These are phyloP conservation scores for Suillus lakei DNA, from an alignment of 768 basidiomycete species.

Conservation along the genomic window DNA sequence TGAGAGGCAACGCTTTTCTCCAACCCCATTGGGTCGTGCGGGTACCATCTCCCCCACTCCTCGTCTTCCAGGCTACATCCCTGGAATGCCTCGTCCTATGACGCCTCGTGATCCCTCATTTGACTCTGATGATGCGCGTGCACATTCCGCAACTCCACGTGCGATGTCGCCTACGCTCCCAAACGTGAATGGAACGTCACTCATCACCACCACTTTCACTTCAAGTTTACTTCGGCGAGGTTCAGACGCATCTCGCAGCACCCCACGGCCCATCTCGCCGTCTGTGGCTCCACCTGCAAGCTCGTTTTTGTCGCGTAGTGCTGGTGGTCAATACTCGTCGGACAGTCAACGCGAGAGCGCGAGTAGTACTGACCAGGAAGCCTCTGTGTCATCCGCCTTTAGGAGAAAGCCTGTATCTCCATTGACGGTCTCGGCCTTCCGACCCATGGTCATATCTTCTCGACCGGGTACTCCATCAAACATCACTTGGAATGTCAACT, in stretches of 20 bases:
- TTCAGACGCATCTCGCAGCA: slow-evolving; percentile 59
- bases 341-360: slow-evolving; percentile 47
- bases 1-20: slow-evolving; percentile 60
- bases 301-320: slow-evolving; percentile 59
- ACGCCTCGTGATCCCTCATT: slow-evolving; percentile 74
- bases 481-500: slow-evolving; percentile 65
- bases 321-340: slow-evolving; percentile 70
- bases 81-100: slow-evolving; percentile 91
- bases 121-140: slow-evolving; percentile 76
- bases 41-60: slow-evolving; percentile 54
- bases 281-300: slow-evolving; percentile 39
- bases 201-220: slow-evolving; percentile 40
- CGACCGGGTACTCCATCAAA: slow-evolving; percentile 71
- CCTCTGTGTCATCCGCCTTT: slow-evolving; percentile 53
- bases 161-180: slow-evolving; percentile 67
- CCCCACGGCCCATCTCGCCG: slow-evolving; percentile 54
- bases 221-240: slow-evolving; percentile 52
- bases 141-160: slow-evolving; percentile 74
- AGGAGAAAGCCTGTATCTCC: slow-evolving; percentile 77
- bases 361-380: slow-evolving; percentile 45
- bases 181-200: slow-evolving; percentile 36
- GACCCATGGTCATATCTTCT: slow-evolving; percentile 59
- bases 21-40: slow-evolving; percentile 58
- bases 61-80: slow-evolving; percentile 81
- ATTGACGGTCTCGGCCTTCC: slow-evolving; percentile 61